A percentile compares a stretch with the other conserved stretches of the same genome.
phyloP scores from a whole-genome alignment of 2,329 filamentous ascomycete species.

The Paecilomyces variotii region DNA sequence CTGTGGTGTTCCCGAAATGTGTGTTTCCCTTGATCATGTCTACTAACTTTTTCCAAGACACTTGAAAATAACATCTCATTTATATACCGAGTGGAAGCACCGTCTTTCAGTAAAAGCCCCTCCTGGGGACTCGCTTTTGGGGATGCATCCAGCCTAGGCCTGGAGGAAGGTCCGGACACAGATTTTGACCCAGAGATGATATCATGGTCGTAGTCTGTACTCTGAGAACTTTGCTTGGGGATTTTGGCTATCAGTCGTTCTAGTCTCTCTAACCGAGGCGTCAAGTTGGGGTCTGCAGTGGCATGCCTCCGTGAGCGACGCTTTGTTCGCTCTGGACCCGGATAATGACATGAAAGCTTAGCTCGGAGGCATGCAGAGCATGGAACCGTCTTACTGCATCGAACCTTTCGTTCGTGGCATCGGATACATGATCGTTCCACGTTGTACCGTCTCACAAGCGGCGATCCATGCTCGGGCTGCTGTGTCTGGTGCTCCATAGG shows the following conservation, averaged over 20 bases:
- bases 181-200: neutral
- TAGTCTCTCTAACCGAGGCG: constrained; percentile 5
- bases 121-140: constrained; percentile 1
- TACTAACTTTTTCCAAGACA: constrained; percentile 15
- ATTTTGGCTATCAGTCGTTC: constrained; percentile 1
- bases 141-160: neutral
- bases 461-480: neutral
- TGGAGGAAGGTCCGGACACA: neutral
- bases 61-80: constrained; percentile 20
- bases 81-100: constrained; percentile 16
- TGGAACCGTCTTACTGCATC: constrained; percentile 7
- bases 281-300: constrained; percentile 2
- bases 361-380: constrained; percentile 9
- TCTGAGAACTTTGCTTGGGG: neutral
- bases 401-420: constrained; percentile 13
- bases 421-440: constrained; percentile 11
- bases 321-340: constrained; percentile 6
- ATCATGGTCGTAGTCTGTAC: neutral
- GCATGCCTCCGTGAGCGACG: constrained; percentile 5
- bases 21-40: neutral
- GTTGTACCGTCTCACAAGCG: constrained; percentile 5
- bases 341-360: constrained; percentile 6
- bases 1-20: neutral
- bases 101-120: constrained; percentile 16
- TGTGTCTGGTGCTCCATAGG: neutral